These are phyloP conservation scores for Cadophora luteo-olivacea DNA, from an alignment of 2,329 filamentous ascomycete genomes.

Conservation along the genomic window DNA sequence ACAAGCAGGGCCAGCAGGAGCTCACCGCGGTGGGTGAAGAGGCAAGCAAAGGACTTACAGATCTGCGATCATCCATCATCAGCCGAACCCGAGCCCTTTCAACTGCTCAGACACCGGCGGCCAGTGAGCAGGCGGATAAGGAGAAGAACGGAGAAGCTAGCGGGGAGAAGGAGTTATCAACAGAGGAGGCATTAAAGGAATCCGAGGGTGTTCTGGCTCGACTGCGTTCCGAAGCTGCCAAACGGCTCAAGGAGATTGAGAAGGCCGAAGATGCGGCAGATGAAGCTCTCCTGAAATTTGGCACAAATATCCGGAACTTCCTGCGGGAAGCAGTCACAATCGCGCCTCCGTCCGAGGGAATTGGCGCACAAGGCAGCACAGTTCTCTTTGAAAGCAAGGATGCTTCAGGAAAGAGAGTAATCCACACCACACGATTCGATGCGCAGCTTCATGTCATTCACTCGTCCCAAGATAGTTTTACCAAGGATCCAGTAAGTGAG, in stretches of 20 bases:
- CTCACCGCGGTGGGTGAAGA: conserved; percentile 80
- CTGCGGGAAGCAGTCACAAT: conserved; percentile 90
- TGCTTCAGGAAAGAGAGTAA: conserved; percentile 85
- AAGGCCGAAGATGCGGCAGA: conserved; percentile 94
- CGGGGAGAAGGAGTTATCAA: conserved; percentile 50
- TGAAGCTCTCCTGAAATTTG: conserved; percentile 91
- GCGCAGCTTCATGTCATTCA: conserved; percentile 97
- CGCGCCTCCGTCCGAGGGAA: conserved; percentile 68
- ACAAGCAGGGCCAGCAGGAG: conserved; percentile 87
- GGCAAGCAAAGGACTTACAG: conserved; percentile 80
- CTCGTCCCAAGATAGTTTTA: conserved; percentile 81
- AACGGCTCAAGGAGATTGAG: conserved; percentile 87
- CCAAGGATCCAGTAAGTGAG: conserved; percentile 76
- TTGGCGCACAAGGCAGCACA: conserved; percentile 58
- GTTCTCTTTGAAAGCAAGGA: conserved; percentile 96
- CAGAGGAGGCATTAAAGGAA: conserved; percentile 54
- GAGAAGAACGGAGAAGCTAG: conserved; percentile 34
- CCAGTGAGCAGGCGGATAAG: conserved; percentile 37
- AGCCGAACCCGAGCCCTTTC: conserved; percentile 77
- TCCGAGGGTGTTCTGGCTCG: conserved; percentile 75
- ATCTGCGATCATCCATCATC: conserved; percentile 70
- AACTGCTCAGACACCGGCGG: conserved; percentile 48
- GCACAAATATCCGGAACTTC: conserved; percentile 87
- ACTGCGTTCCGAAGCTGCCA: conserved; percentile 78
- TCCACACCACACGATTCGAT: conserved; percentile 93